These are phyloP conservation scores for Penicillium cinerascens DNA, from an alignment of 495 filamentous ascomycete species.

Conservation along the genomic window DNA sequence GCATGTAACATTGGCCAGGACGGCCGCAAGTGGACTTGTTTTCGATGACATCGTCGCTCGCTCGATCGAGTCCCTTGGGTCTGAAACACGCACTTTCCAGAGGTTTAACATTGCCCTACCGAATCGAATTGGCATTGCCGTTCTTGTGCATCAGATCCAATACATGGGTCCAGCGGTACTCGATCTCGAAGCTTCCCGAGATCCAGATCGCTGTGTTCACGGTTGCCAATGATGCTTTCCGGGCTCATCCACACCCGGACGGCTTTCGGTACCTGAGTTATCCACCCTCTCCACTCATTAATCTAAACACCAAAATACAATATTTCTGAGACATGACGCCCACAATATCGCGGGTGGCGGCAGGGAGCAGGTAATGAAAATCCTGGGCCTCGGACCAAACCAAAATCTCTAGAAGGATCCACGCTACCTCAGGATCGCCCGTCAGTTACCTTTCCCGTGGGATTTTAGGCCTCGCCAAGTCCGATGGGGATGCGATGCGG, in stretches of 20 bases:
- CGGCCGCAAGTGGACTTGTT: neutral
- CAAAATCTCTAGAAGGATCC: slow-evolving; percentile 1
- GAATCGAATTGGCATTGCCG: neutral
- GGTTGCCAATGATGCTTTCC: neutral
- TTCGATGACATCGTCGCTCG: neutral
- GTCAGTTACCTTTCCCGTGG: neutral
- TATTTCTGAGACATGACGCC: slow-evolving; percentile 16
- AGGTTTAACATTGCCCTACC: neutral
- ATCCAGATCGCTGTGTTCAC: neutral
- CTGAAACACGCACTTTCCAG: neutral
- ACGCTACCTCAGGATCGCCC: slow-evolving; percentile 6
- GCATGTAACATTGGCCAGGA: neutral
- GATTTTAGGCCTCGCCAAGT: neutral
- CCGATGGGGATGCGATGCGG: slow-evolving; percentile 1
- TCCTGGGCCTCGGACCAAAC: slow-evolving; percentile 8
- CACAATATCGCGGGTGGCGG: slow-evolving; percentile 8
- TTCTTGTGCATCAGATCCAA: too few relatives aligned
- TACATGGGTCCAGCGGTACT: neutral
- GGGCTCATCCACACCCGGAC: neutral
- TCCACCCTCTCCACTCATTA: neutral
- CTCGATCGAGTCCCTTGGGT: neutral
- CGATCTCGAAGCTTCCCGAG: neutral
- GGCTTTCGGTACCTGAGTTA: neutral
- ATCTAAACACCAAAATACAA: neutral
- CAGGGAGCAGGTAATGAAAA: slow-evolving; percentile 13